Percentiles rank a stretch among this genome's conserved stretches.
These are phyloP conservation scores for Sordariomycetes sp. DNA, from an alignment of 2,329 filamentous ascomycete species.

Conservation along the genomic window DNA sequence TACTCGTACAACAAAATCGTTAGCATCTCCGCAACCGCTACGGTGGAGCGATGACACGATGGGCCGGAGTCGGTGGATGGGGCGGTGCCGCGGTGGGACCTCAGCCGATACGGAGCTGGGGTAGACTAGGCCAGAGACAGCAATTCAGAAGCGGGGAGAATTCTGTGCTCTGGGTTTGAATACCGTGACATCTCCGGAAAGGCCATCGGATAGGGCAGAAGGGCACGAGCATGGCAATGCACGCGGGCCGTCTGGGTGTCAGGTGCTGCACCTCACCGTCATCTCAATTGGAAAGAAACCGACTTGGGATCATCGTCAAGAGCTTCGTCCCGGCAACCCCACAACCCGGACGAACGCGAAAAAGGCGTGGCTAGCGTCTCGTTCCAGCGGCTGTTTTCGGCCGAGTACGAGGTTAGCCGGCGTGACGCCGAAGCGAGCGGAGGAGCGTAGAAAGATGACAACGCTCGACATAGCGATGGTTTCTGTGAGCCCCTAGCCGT, in stretches of 20 bases:
- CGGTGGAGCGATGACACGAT: background rate
- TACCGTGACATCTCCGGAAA: background rate
- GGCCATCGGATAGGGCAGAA: no score
- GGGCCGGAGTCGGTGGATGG: background rate
- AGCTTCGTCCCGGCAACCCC: no score
- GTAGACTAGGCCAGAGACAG: background rate
- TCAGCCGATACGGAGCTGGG: background rate
- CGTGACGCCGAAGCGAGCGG: no score
- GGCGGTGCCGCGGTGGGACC: background rate
- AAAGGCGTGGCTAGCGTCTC: no score
- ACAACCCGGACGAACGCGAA: no score
- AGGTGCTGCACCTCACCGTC: no score
- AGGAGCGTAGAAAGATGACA: background rate
- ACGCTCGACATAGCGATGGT: background rate
- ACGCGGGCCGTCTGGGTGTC: no score
- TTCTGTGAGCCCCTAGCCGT: background rate
- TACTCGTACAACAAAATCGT: background rate
- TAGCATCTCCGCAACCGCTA: background rate
- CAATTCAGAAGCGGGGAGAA: background rate
- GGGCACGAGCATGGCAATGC: no score
- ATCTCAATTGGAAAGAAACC: no score
- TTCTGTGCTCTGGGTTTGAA: background rate
- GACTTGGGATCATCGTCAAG: no score
- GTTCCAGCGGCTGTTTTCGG: no score
- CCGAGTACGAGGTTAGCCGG: no score